A percentile compares a stretch with the other conserved stretches of the same genome.
phyloP scores from a whole-genome alignment of 1,139 yeast genomes.

The Petasospora rhodanensis region DNA sequence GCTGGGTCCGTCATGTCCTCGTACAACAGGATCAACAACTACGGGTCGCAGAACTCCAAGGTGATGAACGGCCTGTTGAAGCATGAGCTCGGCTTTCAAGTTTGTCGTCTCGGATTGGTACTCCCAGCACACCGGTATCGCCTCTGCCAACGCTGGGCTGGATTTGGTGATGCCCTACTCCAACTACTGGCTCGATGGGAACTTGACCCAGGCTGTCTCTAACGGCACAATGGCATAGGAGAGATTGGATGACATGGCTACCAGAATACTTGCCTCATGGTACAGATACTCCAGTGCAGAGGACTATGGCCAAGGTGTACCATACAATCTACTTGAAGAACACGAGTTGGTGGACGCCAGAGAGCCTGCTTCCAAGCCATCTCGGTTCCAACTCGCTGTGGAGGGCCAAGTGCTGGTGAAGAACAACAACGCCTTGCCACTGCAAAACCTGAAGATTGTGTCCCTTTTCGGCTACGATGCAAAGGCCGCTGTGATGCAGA shows the following conservation, averaged over 20 bases:
- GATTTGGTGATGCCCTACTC: slow-evolving; percentile 71
- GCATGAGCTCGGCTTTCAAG: slow-evolving; percentile 62
- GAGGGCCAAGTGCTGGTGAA: slow-evolving; percentile 6
- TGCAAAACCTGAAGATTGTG: slow-evolving; percentile 40
- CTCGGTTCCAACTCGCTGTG: slow-evolving; percentile 34
- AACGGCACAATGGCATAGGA: slow-evolving; percentile 48
- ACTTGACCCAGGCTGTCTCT: slow-evolving; percentile 47
- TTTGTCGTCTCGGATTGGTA: slow-evolving; percentile 65
- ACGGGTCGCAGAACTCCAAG: slow-evolving; percentile 60
- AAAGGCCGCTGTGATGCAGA: background rate
- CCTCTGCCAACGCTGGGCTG: slow-evolving; percentile 52
- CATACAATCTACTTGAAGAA: slow-evolving; percentile 38
- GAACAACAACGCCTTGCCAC: slow-evolving; percentile 10
- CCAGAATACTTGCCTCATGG: slow-evolving; percentile 17
- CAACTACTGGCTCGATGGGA: slow-evolving; percentile 49
- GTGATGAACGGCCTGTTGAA: slow-evolving; percentile 52
- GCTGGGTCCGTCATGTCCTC: slow-evolving; percentile 62
- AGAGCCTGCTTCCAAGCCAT: slow-evolving; percentile 25
- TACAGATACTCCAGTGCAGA: slow-evolving; percentile 8
- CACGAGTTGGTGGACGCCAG: slow-evolving; percentile 43
- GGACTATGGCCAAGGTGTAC: slow-evolving; percentile 10
- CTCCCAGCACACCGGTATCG: slow-evolving; percentile 54
- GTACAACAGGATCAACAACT: slow-evolving; percentile 53
- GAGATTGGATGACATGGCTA: slow-evolving; percentile 58
- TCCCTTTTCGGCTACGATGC: slow-evolving; percentile 50